These are phyloP conservation scores for Leonotis leonurus DNA, from an alignment of 257 asterid species.

Conservation along the genomic window DNA sequence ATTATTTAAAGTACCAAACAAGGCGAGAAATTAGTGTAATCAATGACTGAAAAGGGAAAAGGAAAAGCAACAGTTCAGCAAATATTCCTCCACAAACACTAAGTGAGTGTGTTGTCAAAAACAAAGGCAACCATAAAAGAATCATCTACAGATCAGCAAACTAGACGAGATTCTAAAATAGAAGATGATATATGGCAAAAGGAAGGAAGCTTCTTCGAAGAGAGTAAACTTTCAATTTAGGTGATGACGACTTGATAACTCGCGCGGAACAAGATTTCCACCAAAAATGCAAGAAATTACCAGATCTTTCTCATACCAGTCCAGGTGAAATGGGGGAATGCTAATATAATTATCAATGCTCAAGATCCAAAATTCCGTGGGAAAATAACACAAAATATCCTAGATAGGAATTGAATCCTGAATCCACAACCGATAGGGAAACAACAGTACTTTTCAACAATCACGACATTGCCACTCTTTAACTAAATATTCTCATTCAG, in stretches of 20 bases:
- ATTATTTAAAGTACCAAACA: conserved; percentile 9
- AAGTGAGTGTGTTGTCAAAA: conserved; percentile 5
- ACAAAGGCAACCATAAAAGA: not conserved
- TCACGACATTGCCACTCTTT: conserved; percentile 8
- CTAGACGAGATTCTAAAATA: not conserved
- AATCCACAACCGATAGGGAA: not conserved
- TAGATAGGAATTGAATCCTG: not conserved
- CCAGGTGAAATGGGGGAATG: not conserved
- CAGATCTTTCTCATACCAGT: conserved; percentile 8
- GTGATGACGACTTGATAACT: not conserved
- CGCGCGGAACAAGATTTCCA: not conserved
- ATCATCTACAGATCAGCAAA: conserved; percentile 4
- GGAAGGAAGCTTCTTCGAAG: not conserved
- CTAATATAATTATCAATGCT: not conserved
- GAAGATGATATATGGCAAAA: no score
- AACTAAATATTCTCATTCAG: not conserved
- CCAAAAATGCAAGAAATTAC: not conserved
- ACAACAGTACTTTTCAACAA: not conserved
- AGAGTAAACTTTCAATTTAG: not conserved
- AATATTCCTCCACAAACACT: conserved; percentile 13
- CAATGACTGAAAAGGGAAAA: not conserved
- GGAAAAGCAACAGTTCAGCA: not conserved
- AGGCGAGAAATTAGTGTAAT: conserved; percentile 8
- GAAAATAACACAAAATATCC: not conserved
- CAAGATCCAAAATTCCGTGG: not conserved